These are phyloP conservation scores for Colletotrichum acutatum DNA, from an alignment of 2,329 filamentous ascomycete species.

Conservation along the genomic window DNA sequence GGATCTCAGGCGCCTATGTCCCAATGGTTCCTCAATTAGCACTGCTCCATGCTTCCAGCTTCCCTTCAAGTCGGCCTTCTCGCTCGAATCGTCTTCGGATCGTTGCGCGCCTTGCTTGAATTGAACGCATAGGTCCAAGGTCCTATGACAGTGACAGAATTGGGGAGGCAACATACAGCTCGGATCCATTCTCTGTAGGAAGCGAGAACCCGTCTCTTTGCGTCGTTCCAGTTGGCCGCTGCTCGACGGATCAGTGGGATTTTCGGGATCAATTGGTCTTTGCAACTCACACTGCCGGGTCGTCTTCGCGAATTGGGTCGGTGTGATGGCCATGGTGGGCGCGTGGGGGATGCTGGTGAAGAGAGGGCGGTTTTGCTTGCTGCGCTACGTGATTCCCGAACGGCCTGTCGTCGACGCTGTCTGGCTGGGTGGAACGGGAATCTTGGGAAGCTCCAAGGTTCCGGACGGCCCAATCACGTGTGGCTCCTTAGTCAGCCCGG, in stretches of 20 bases:
- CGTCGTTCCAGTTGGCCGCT: conserved; percentile 92
- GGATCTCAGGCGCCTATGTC: conserved; percentile 89
- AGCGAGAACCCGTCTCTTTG: conserved; percentile 84
- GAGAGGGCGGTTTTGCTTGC: conserved; percentile 41
- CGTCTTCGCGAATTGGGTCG: conserved; percentile 88
- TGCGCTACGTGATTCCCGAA: conserved; percentile 39
- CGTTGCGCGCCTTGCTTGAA: not conserved
- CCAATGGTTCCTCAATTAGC: conserved; percentile 11
- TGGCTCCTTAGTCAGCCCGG: conserved; percentile 29
- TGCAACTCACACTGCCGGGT: conserved; percentile 77
- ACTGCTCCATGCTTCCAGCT: not conserved
- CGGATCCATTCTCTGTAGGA: conserved; percentile 97
- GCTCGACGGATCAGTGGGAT: conserved; percentile 49
- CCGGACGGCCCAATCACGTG: conserved; percentile 31
- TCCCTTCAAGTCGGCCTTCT: not conserved
- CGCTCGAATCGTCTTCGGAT: not conserved
- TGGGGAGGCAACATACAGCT: conserved; percentile 76
- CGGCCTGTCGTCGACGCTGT: conserved; percentile 24
- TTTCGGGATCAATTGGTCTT: conserved; percentile 16
- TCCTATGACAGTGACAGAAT: not conserved
- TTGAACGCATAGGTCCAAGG: not conserved
- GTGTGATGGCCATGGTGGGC: conserved; percentile 84
- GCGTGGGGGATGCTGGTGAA: conserved; percentile 49
- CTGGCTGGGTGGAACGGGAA: conserved; percentile 9
- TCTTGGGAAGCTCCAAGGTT: conserved; percentile 31